Conservation (phyloP, 306 rosid genomes). For the Quercus mongolica region DNA sequence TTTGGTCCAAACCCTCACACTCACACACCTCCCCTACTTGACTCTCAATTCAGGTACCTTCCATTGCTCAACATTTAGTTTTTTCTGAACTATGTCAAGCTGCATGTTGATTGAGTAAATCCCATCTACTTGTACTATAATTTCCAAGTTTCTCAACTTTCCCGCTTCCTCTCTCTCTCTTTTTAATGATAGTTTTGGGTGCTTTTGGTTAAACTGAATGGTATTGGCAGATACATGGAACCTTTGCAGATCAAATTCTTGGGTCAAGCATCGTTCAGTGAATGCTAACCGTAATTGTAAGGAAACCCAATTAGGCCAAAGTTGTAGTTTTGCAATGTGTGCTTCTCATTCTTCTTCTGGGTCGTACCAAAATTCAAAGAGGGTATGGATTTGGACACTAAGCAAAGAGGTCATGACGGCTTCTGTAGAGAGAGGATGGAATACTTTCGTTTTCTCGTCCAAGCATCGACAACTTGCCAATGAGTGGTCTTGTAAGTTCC, state of each 20-base stretch:
- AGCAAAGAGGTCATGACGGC: constrained; percentile 73
- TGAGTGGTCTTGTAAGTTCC: constrained; percentile 76
- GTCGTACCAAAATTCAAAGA: constrained; percentile 44
- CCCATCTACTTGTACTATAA: neutral
- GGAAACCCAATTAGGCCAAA: constrained; percentile 20
- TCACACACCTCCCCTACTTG: constrained; percentile 4
- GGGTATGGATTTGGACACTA: constrained; percentile 83
- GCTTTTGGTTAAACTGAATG: neutral
- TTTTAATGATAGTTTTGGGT: neutral
- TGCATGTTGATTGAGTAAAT: neutral
- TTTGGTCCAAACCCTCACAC: constrained; percentile 3
- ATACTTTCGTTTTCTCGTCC: constrained; percentile 63
- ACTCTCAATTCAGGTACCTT: constrained; percentile 9
- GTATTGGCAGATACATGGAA: constrained; percentile 27
- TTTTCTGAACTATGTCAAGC: neutral
- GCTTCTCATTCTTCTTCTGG: constrained; percentile 26
- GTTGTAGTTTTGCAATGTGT: constrained; percentile 25
- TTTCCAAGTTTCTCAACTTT: neutral
- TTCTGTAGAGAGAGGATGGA: constrained; percentile 93
- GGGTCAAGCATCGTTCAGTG: neutral
- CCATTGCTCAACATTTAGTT: neutral
- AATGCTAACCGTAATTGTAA: constrained; percentile 1
- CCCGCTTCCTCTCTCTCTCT: neutral
- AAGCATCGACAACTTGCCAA: constrained; percentile 48
- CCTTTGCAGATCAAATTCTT: constrained; percentile 26